Base-by-base conservation (phyloP, 495 filamentous ascomycete genomes). In the Articulospora tetracladia region DNA sequence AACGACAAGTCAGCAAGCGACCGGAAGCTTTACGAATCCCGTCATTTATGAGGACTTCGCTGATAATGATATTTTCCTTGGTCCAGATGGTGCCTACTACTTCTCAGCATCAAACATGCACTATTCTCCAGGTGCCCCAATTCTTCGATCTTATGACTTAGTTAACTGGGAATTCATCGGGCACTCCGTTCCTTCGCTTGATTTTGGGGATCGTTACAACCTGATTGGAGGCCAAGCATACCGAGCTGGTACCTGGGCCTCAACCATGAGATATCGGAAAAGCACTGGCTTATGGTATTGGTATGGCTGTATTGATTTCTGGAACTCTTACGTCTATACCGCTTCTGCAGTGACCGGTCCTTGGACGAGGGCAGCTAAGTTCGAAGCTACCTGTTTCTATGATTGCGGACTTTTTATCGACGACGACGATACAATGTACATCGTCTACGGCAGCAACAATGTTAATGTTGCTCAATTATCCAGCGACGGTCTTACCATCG, bases 111-210 rank as follows among this genome's bases (percentile, higher is more conserved):
- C 80, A 11, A 83, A 73, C 17, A 78, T 85, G 66, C 75, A 78
- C 57, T 83, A 79, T 65, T 84, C 80, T 10, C 83, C 82, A 4
- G 83, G 83, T 50, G 83, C 83, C 0, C 83, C 83, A 1, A 70
- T 86, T 23, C 73, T 86, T 4, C 71, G 70, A 17, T 85, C 82
- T 1, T 76, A 74, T 59, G 78, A 86, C 65, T 77, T 86, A 1
- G 71, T 78, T 23, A 79, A 83, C 67, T 86, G 82, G 83, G 77
- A 81, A 28, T 73, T 71, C 24, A 73, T 83, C 53, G 70, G 75
- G 0, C 82, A 86, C 65, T 78, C 77, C 11, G 74, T 86, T 0
- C 83, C 82, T 0, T 63, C 53, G 1, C 75, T 86, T 12, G 66
- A 75, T 52, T 84, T 77, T 53, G 75, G 73, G 25, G 47, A 64